Percentiles rank a stretch among this genome's conserved stretches.
These are phyloP conservation scores for Leucaena leucocephala DNA, from an alignment of 306 rosid genomes.

Conservation along the genomic window DNA sequence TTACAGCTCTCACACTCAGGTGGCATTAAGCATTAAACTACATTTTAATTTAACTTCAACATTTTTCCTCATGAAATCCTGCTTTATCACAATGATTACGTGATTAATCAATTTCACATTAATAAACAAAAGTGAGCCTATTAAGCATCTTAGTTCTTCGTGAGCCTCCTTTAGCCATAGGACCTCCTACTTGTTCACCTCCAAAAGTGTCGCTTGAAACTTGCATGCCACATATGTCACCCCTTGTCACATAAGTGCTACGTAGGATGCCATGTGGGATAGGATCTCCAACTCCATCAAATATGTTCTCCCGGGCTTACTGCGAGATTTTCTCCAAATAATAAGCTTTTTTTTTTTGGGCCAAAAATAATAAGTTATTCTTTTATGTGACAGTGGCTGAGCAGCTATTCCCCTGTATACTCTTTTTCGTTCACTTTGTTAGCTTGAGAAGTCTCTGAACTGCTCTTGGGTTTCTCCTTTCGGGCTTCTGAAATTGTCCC, in stretches of 20 bases:
- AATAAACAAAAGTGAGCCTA: too few relatives aligned
- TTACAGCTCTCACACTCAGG: too few relatives aligned
- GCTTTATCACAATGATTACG: too few relatives aligned
- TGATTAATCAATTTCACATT: too few relatives aligned
- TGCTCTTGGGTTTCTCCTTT: conserved; percentile 48
- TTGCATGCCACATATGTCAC: background rate
- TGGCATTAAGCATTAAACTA: too few relatives aligned
- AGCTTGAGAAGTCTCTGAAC: conserved; percentile 38
- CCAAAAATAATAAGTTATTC: background rate
- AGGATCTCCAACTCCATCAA: background rate
- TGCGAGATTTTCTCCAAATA: background rate
- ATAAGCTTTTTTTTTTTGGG: background rate
- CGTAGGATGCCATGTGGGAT: too few relatives aligned
- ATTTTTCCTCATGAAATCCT: too few relatives aligned
- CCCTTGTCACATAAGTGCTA: background rate
- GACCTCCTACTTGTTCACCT: background rate
- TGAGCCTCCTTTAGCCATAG: background rate
- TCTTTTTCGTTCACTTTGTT: conserved; percentile 34
- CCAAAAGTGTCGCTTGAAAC: background rate
- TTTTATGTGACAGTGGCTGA: background rate
- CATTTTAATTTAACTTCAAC: too few relatives aligned
- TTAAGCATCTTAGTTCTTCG: background rate
- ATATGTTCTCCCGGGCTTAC: background rate
- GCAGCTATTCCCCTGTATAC: conserved; percentile 28
- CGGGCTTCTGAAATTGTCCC: conserved; percentile 53